Base-by-base conservation (phyloP, 2,329 filamentous ascomycete genomes). In the Lachnellula cervina region DNA sequence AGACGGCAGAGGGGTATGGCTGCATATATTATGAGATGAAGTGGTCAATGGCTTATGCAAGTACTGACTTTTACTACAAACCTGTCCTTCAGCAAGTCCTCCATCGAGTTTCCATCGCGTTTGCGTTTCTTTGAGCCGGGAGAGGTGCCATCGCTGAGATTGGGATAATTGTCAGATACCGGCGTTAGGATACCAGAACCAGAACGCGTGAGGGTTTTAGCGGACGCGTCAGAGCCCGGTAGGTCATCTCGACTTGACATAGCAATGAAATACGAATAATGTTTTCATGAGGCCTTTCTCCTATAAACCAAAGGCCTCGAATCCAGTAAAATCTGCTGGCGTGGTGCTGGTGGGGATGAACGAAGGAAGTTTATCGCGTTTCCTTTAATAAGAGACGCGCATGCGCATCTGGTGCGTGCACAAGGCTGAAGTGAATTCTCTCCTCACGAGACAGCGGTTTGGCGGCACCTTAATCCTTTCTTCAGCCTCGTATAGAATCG, bases 1-100 rank as follows among this genome's bases (percentile, higher is more conserved):
- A 74, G 46, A 80, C 71, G 47, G 77, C 79, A 13, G 76, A 74
- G 9, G 81, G 82, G 64, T 84, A 75, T 42, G 81, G 77, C 83
- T 86, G 54, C 49, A 50, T 56, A 5, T 50, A n/a, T 60, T 56
- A 56, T 58, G 49, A 62, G 49, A 42, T 19, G 50, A 44, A 45
- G 46, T 32, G 9, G 52, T 17, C 16, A 17, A 54, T 44, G 38
- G 28, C 51, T 23, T 37, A 37, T n/a, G 45, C 37, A 16, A 52
- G 42, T 52, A 51, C 65, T 44, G 37, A 72, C 71, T 65, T 66
- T 69, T 28, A 72, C 64, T 17, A 66, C 57, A 57, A 72, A 72
- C 32, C 61, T 60, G 52, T 70, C 68, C 34, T 62, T 66, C 21
- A 72, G 53, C 13, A 71, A 52, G 53, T 68, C 66, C 47, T 69